These are phyloP conservation scores for Fusarium gaditjirri DNA, from an alignment of 2,329 filamentous ascomycete species.

Conservation along the genomic window DNA sequence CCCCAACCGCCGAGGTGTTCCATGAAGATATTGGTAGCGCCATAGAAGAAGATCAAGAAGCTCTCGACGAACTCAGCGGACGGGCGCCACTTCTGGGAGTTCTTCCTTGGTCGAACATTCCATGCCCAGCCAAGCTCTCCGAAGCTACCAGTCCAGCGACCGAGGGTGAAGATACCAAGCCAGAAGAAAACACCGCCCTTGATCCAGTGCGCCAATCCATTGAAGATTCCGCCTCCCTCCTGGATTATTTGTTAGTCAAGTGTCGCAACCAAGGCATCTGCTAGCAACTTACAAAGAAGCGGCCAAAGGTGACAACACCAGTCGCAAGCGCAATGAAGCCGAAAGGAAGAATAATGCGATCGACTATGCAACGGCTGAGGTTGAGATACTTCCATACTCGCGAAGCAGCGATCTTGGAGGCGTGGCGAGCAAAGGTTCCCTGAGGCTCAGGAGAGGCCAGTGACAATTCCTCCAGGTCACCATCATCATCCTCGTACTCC, in stretches of 20 bases:
- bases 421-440: slow-evolving; percentile 62
- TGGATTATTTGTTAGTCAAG: slow-evolving; percentile 47
- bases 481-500: slow-evolving; percentile 63
- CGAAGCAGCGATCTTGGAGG: slow-evolving; percentile 66
- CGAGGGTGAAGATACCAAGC: slow-evolving; percentile 87
- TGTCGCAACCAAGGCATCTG: neutral
- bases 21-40: slow-evolving; percentile 88
- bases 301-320: slow-evolving; percentile 80
- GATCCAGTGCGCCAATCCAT: slow-evolving; percentile 89
- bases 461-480: slow-evolving; percentile 49
- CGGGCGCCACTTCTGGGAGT: slow-evolving; percentile 72
- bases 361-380: slow-evolving; percentile 73
- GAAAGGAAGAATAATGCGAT: slow-evolving; percentile 80
- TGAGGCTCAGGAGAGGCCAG: slow-evolving; percentile 52
- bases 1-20: slow-evolving; percentile 85
- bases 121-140: slow-evolving; percentile 94
- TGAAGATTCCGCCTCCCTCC: slow-evolving; percentile 78
- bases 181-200: slow-evolving; percentile 97
- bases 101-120: slow-evolving; percentile 78
- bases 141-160: slow-evolving; percentile 91
- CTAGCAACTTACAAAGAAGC: slow-evolving; percentile 78
- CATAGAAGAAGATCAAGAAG: slow-evolving; percentile 89
- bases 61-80: slow-evolving; percentile 92
- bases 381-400: slow-evolving; percentile 68
- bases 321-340: slow-evolving; percentile 79